These are phyloP conservation scores for Polyporus arcularius DNA, from an alignment of 768 basidiomycete genomes.

Conservation along the genomic window DNA sequence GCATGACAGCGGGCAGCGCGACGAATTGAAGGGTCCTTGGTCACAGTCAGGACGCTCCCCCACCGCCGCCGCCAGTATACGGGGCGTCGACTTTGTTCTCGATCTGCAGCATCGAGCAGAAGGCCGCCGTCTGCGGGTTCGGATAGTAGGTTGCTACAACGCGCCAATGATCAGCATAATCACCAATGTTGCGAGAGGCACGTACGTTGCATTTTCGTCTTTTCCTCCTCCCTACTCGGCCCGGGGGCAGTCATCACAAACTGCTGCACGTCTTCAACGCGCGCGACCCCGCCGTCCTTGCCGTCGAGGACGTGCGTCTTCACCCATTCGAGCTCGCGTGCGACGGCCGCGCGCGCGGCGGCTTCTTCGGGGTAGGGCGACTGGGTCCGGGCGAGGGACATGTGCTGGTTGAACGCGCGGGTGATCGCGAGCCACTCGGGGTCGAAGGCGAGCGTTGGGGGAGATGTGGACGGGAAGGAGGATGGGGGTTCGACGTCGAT, in stretches of 20 bases:
- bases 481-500: conserved; percentile 55
- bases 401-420: conserved; percentile 79
- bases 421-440: conserved; percentile 94
- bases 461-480: background rate
- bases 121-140: conserved; percentile 88
- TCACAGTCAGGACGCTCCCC: background rate
- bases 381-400: conserved; percentile 57
- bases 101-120: conserved; percentile 78
- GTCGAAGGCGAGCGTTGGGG: conserved; percentile 65
- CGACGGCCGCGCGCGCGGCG: conserved; percentile 52
- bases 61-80: background rate
- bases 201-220: conserved; percentile 38
- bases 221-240: conserved; percentile 45
- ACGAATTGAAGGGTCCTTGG: too few relatives aligned
- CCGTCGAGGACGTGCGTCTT: conserved; percentile 48
- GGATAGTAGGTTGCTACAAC: conserved; percentile 70
- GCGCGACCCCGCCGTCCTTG: conserved; percentile 15
- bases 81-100: conserved; percentile 58
- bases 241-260: conserved; percentile 72
- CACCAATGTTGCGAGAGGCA: background rate
- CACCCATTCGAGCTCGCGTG: conserved; percentile 69
- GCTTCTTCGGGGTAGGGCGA: conserved; percentile 59
- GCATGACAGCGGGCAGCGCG: too few relatives aligned
- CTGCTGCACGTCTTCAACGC: conserved; percentile 52
- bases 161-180: background rate